phyloP scores from a whole-genome alignment of 495 filamentous ascomycete species.

The Apodospora peruviana region DNA sequence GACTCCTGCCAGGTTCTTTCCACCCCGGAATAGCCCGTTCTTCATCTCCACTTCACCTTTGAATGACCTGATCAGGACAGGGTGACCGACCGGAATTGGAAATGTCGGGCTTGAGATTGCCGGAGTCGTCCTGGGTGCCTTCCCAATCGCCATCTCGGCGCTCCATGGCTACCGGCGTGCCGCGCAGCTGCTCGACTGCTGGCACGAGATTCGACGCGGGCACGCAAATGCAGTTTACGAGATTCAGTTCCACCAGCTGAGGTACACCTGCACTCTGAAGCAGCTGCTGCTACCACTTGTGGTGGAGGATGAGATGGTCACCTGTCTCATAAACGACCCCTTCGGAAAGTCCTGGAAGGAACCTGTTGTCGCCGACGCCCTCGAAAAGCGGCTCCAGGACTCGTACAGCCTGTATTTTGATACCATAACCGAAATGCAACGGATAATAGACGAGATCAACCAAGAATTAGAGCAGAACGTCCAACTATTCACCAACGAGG shows the following conservation, averaged over 20 bases:
- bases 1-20: too few relatives aligned
- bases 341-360: conserved; percentile 9
- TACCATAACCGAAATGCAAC: conserved; percentile 1
- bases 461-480: background rate
- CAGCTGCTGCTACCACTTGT: background rate
- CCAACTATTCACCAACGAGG: too few relatives aligned
- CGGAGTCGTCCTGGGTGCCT: conserved; percentile 32
- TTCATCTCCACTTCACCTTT: background rate
- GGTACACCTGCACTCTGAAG: background rate
- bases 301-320: background rate
- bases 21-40: too few relatives aligned
- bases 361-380: background rate
- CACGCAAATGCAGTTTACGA: background rate
- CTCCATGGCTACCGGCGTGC: conserved; percentile 25
- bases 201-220: conserved; percentile 2
- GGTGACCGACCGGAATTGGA: too few relatives aligned
- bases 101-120: conserved; percentile 39
- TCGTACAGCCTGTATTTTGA: conserved; percentile 12
- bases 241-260: background rate
- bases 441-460: background rate
- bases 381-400: conserved; percentile 7
- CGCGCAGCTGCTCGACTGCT: conserved; percentile 15
- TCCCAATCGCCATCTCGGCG: conserved; percentile 33
- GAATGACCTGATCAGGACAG: too few relatives aligned
- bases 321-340: conserved; percentile 6